Evolutionary conservation across 1,284 basidiomycete genomes (phyloP).

Genomic region (Cryptococcus sp.): DNA sequence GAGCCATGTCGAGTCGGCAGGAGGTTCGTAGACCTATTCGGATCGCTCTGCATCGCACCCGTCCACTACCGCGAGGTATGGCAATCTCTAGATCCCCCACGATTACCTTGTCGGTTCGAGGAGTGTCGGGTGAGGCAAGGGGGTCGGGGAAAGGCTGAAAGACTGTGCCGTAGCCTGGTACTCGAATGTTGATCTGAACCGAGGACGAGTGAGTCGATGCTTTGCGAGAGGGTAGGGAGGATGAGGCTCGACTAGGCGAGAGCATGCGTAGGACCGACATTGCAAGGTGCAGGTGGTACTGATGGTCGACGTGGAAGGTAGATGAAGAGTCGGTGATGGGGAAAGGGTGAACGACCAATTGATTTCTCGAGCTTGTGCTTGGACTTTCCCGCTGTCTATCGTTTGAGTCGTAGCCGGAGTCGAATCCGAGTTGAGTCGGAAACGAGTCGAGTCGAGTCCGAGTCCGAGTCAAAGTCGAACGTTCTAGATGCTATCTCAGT

Average conservation of each 20-base stretch:
- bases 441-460: no score
- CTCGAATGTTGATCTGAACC: conserved; percentile 2
- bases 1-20: conserved; percentile 21
- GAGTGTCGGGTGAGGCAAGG: background rate
- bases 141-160: conserved; percentile 7
- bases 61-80: conserved; percentile 17
- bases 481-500: no score
- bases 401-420: no score
- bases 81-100: conserved; percentile 27
- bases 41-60: conserved; percentile 25
- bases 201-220: no score
- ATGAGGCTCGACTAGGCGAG: background rate
- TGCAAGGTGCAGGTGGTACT: no score
- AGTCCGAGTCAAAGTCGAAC: no score
- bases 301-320: no score
- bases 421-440: no score
- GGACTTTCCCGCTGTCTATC: no score
- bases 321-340: no score
- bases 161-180: conserved; percentile 5
- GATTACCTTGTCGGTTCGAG: conserved; percentile 12
- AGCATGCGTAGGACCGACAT: conserved; percentile 6
- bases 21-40: conserved; percentile 21
- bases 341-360: no score
- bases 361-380: no score
- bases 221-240: background rate